Conservation (phyloP, 2,329 filamentous ascomycete genomes). For the Didymella segeticola region DNA sequence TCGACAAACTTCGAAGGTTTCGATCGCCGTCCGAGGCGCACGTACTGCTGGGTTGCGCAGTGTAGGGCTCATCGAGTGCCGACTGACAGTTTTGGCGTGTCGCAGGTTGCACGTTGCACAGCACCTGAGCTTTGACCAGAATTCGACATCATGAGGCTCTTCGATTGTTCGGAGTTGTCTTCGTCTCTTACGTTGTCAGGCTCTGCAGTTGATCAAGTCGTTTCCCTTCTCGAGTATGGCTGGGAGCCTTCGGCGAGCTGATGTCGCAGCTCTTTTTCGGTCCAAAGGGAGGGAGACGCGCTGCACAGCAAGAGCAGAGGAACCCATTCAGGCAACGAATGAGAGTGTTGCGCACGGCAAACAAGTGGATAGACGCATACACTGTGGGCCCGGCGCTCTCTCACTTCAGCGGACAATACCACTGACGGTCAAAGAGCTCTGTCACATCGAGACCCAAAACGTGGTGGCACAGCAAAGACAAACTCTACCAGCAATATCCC, state of each 20-base stretch:
- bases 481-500: background rate
- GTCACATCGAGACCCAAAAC: background rate
- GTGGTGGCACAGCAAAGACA: conserved; percentile 1
- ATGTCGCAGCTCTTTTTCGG: background rate
- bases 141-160: background rate
- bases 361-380: background rate
- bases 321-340: background rate
- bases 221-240: background rate
- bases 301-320: background rate
- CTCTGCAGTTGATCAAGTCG: background rate
- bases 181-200: background rate
- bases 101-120: conserved; percentile 20
- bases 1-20: conserved; percentile 4
- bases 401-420: background rate
- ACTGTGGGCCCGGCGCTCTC: background rate
- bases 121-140: conserved; percentile 9
- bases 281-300: background rate
- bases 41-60: conserved; percentile 11
- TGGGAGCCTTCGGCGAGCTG: background rate
- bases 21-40: background rate
- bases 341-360: background rate
- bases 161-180: background rate
- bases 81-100: conserved; percentile 18
- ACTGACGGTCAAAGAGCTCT: background rate
- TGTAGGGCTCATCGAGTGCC: background rate